A percentile compares a stretch with the other conserved stretches of the same genome.
These are phyloP conservation scores for Ceratocystis ficicola DNA, from an alignment of 2,329 filamentous ascomycete species.

Conservation along the genomic window DNA sequence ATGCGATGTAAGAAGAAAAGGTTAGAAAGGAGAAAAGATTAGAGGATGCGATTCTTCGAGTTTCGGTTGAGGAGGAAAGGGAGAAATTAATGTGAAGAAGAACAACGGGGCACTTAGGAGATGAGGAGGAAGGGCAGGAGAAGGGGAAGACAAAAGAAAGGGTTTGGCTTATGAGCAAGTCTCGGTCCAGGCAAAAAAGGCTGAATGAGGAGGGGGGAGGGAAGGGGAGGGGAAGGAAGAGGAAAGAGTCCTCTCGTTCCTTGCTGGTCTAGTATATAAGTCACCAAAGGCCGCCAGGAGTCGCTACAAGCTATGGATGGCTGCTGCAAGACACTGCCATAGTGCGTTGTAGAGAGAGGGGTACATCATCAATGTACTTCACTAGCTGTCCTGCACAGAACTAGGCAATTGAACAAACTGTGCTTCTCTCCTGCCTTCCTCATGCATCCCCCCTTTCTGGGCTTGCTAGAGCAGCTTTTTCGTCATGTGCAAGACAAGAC, in stretches of 20 bases:
- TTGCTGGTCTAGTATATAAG: too few relatives aligned
- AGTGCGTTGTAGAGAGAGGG: too few relatives aligned
- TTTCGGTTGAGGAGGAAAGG: slow-evolving; percentile 15
- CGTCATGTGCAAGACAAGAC: too few relatives aligned
- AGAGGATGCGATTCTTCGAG: neutral
- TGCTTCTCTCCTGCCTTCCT: too few relatives aligned
- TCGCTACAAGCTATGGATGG: too few relatives aligned
- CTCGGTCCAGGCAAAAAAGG: neutral
- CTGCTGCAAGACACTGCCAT: too few relatives aligned
- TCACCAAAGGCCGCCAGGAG: too few relatives aligned
- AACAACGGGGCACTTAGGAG: slow-evolving; percentile 16
- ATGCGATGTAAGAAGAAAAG: slow-evolving; percentile 8
- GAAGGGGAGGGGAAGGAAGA: neutral
- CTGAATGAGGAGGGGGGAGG: neutral
- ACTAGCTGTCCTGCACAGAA: too few relatives aligned
- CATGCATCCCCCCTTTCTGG: too few relatives aligned
- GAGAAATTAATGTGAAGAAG: slow-evolving; percentile 16
- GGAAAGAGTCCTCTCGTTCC: neutral
- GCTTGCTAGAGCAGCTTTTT: too few relatives aligned
- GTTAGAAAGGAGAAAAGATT: neutral
- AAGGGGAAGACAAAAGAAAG: slow-evolving; percentile 16
- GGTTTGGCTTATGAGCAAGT: slow-evolving; percentile 14
- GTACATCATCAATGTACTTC: too few relatives aligned
- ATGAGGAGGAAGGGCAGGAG: neutral
- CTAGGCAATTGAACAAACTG: too few relatives aligned